Base-by-base conservation (phyloP, 2,329 filamentous ascomycete species). In the Penicillium sp. region DNA sequence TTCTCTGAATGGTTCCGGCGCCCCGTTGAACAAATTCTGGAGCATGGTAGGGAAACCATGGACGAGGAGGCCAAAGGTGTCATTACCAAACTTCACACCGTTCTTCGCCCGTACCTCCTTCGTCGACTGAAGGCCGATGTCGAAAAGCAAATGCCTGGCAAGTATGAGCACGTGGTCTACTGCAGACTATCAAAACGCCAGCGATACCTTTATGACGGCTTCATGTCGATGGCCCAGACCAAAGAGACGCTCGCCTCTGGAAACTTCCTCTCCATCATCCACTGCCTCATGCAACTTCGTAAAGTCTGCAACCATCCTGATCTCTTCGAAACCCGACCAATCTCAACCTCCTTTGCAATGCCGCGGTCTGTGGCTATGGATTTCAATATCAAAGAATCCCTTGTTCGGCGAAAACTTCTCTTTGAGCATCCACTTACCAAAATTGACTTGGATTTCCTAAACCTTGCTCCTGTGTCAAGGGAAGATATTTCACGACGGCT, bases 271-370 rank as follows among this genome's bases (percentile, higher is more conserved):
- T 96, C 91, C 16, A 97, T 99, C 70, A 97, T 97, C 75, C 96
- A 97, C 70, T 97, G 95, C 72, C 78, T 99, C 47, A 96, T 99
- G 91, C 94, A 96, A 70, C 80, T 99, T 49, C 86, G 94, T 45
- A 97, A 97, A 71, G 95, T 99, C 47, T 99, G 94, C 80, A 99
- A 99, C 64, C 94, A 99, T 68, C 95, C 94, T 0, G 94, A 99
- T 74, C 81, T 99, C 8, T 99, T 99, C 66, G 89, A 97, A 63
- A 96, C 96, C 55, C 85, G 94, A 14, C 92, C 91, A 1, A 97
- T 99, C 66, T 94, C 96, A 75, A 99, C 93, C 0, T 97, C 94
- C 1, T 96, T 97, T 71, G 90, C 91, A 3, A 96, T 97, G 88
- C 81, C 84, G 26, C 88, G 81, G 59, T 95, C 92, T 2, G 86